Conservation (phyloP, 495 filamentous ascomycete species). For the Trichoderma erinaceum region DNA sequence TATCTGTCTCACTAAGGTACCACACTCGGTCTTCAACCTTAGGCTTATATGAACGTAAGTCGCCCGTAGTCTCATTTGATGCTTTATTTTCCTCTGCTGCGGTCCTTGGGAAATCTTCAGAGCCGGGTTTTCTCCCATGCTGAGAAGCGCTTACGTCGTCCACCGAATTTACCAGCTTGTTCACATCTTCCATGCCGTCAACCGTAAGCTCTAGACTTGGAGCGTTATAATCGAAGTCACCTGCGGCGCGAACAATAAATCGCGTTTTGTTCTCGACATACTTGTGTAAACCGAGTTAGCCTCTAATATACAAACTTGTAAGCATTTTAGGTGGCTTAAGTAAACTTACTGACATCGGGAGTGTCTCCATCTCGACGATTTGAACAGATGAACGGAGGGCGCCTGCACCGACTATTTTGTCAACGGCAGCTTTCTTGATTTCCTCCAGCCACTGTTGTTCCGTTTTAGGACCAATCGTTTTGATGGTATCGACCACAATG, state of each 20-base stretch:
- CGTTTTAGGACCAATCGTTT: too few relatives aligned
- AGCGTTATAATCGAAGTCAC: slow-evolving; percentile 43
- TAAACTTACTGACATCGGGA: too few relatives aligned
- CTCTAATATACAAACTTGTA: too few relatives aligned
- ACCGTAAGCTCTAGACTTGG: background rate
- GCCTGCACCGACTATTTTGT: too few relatives aligned
- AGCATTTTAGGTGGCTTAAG: too few relatives aligned
- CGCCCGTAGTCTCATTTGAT: slow-evolving; percentile 17
- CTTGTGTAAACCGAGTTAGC: slow-evolving; percentile 20
- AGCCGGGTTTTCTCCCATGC: too few relatives aligned
- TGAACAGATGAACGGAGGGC: too few relatives aligned
- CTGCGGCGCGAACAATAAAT: slow-evolving; percentile 44
- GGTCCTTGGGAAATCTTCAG: background rate
- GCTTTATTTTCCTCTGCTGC: background rate
- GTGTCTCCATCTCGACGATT: too few relatives aligned
- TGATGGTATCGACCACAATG: too few relatives aligned
- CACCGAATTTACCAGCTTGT: slow-evolving; percentile 19
- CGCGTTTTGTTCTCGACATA: slow-evolving; percentile 47
- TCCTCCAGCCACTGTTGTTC: too few relatives aligned
- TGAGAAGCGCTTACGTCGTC: slow-evolving; percentile 17
- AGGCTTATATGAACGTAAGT: slow-evolving; percentile 46
- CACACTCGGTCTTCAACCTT: slow-evolving; percentile 45
- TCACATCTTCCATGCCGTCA: background rate
- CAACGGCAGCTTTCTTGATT: too few relatives aligned
- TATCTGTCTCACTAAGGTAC: slow-evolving; percentile 50